phyloP scores from a whole-genome alignment of 2,329 filamentous ascomycete genomes.

The Apiospora koreana region DNA sequence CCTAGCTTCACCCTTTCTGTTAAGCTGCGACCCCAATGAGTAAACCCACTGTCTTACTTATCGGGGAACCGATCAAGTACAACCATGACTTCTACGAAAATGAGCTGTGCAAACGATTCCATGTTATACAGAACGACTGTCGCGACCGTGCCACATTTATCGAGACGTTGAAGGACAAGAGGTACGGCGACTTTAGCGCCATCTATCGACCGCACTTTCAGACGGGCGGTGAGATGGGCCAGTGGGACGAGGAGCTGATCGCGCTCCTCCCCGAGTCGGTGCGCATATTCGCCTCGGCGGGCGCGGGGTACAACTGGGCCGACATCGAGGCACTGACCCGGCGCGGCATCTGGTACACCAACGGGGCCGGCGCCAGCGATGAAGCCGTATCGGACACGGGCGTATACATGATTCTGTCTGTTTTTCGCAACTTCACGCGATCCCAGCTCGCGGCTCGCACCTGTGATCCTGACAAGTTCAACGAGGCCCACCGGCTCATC shows the following conservation, averaged over 20 bases:
- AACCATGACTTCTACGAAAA: constrained; percentile 43
- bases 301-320: constrained; percentile 68
- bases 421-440: constrained; percentile 53
- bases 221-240: constrained; percentile 66
- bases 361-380: constrained; percentile 42
- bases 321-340: constrained; percentile 50
- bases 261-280: constrained; percentile 54
- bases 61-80: constrained; percentile 50
- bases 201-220: constrained; percentile 63
- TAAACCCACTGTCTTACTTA: constrained; percentile 40
- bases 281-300: constrained; percentile 64
- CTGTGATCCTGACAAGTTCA: constrained; percentile 38
- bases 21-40: neutral
- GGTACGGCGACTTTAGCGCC: constrained; percentile 37
- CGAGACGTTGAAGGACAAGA: constrained; percentile 39
- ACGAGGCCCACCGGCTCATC: constrained; percentile 43
- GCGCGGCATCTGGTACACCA: constrained; percentile 42
- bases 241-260: constrained; percentile 63
- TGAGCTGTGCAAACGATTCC: constrained; percentile 40
- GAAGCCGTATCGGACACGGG: constrained; percentile 46
- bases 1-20: neutral
- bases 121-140: constrained; percentile 40
- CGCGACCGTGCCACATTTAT: constrained; percentile 40
- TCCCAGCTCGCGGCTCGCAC: constrained; percentile 48
- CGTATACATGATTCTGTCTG: constrained; percentile 43